Base-by-base conservation (phyloP, 75 land plant species). In the Picea glauca region DNA sequence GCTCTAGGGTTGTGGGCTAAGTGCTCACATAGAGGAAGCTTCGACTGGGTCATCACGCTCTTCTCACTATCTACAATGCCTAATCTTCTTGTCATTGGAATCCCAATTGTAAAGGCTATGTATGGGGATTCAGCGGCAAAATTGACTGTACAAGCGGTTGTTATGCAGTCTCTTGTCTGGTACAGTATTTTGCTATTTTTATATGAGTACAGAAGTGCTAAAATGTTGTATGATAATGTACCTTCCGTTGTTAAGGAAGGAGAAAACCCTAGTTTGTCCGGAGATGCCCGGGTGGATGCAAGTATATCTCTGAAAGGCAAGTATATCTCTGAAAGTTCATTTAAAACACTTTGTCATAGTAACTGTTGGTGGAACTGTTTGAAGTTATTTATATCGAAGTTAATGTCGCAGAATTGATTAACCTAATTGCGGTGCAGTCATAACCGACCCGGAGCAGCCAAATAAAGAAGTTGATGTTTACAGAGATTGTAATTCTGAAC, bases 71-170 rank as follows among this genome's bases (percentile, higher is more conserved):
- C 81, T 33, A 88, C 94, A 12, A 86, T 92, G 38, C 94, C 94
- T 20, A 92, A 90, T 82, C 90, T 92, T 13, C 79, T 92, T 17
- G 92, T 92, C 56, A 90, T 92, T 88, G 94, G 92, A 15, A 92
- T 90, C 38, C 92, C 92, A 0, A 82, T 92, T 21, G 54, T 92
- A 74, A 80, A 81, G 12, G 87, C 92, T 76, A 92, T 92, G 94
- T 92, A 92, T 81, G 94, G 92, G 2, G 83, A 77, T 12, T 72
- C 40, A 66, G 67, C 80, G 14, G 92, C 86, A 17, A 54, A 30
- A 15, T 82, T 92, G 7, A 88, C 88, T 83, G 85, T 92, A n/a
- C 92, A 90, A 57, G 80, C 85, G 3, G 92, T 92, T 32, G 94
- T 92, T 14, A 32, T 92, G 33, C 92, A 92, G 79, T 82, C 87